These are phyloP conservation scores for Theileria orientalis DNA, from an alignment of 169 alveolate species.

Conservation along the genomic window DNA sequence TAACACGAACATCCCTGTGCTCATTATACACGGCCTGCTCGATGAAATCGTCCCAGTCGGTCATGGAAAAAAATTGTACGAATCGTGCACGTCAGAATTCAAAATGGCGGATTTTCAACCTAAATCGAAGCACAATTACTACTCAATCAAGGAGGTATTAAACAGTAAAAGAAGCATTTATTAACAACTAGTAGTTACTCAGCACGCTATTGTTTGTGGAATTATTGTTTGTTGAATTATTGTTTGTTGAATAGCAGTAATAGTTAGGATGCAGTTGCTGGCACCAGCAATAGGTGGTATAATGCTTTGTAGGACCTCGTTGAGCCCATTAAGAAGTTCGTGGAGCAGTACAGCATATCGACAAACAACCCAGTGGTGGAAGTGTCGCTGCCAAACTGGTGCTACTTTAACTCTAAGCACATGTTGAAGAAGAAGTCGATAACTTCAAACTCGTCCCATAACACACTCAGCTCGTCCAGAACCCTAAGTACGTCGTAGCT, in stretches of 20 bases:
- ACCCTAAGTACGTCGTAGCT: background rate
- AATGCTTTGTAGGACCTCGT: constrained; percentile 41
- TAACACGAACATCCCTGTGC: constrained; percentile 69
- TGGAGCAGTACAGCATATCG: constrained; percentile 18
- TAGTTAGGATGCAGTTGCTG: background rate
- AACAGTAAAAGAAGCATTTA: no score
- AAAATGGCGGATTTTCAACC: constrained; percentile 72
- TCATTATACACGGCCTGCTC: constrained; percentile 77
- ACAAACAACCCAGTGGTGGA: constrained; percentile 22
- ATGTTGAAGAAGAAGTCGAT: constrained; percentile 4
- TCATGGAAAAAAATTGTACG: constrained; percentile 79
- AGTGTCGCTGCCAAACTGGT: constrained; percentile 60
- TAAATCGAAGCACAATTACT: constrained; percentile 70
- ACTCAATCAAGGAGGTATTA: constrained; percentile 71
- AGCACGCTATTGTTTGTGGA: background rate
- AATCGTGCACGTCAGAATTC: constrained; percentile 61
- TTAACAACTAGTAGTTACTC: background rate
- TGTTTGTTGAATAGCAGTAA: background rate
- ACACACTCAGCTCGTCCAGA: background rate
- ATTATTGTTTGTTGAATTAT: background rate
- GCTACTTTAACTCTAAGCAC: constrained; percentile 36
- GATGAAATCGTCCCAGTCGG: constrained; percentile 79
- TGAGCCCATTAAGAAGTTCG: constrained; percentile 44
- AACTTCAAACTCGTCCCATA: no score
- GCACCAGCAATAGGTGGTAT: background rate